Evolutionary conservation across 208 protist species (phyloP).

Genomic region (Acanthamoeba sp.): DNA sequence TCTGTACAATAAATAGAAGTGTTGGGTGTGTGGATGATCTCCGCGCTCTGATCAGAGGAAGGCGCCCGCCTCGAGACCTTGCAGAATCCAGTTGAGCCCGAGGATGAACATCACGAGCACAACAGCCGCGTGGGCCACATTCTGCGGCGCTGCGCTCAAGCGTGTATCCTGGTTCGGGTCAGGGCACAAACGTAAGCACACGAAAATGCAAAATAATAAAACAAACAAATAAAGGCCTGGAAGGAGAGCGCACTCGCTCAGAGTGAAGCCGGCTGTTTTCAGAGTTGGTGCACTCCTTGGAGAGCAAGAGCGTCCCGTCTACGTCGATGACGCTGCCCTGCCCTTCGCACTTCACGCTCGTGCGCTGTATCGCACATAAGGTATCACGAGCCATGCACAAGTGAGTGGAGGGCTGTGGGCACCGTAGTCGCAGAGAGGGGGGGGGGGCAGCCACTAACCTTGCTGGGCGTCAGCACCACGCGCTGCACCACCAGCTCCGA

Average conservation of each 20-base stretch:
- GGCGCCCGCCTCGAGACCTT: neutral
- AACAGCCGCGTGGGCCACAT: slow-evolving; percentile 10
- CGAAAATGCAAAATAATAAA: no score
- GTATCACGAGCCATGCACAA: no score
- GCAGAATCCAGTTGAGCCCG: slow-evolving; percentile 30
- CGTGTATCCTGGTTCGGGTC: slow-evolving; percentile 10
- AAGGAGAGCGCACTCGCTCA: neutral
- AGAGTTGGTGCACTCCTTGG: slow-evolving; percentile 15
- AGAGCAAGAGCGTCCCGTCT: neutral
- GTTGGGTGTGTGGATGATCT: neutral
- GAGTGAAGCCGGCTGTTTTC: neutral
- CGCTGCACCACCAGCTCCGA: slow-evolving; percentile 8
- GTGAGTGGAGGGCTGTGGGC: neutral
- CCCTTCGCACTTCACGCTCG: neutral
- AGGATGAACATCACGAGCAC: slow-evolving; percentile 35
- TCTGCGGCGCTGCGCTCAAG: slow-evolving; percentile 16
- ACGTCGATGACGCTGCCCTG: neutral
- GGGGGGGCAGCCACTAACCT: neutral
- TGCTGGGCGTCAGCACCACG: neutral
- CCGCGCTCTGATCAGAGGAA: no score
- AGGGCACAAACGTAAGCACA: no score
- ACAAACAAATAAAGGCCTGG: no score
- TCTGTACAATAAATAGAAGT: neutral
- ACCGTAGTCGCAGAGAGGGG: neutral
- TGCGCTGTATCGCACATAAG: neutral